Evolutionary conservation across 202 grass and related monocot species (phyloP).

Genomic region (Eragrostis tef): DNA sequence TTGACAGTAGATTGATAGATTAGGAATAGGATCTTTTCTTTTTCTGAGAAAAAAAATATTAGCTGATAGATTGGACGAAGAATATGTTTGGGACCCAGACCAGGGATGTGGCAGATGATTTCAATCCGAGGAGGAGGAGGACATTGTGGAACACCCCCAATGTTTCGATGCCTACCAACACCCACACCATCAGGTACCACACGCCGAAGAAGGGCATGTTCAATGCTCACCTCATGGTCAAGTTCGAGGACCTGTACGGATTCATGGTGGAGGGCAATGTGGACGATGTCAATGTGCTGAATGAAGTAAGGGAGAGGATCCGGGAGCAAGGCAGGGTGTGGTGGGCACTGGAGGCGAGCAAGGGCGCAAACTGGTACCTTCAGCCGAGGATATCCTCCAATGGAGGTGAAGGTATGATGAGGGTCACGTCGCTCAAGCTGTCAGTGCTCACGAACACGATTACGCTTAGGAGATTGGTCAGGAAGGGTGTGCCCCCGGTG

Average conservation of each 20-base stretch:
- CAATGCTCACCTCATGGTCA: conserved; percentile 55
- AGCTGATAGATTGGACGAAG: conserved; percentile 5
- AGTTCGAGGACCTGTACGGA: conserved; percentile 88
- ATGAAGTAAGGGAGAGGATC: conserved; percentile 91
- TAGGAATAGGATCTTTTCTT: neutral
- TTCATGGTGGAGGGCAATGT: conserved; percentile 90
- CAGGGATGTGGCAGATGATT: conserved; percentile 47
- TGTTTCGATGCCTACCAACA: conserved; percentile 46
- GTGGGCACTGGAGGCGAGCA: conserved; percentile 85
- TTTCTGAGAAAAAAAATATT: neutral
- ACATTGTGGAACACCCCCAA: conserved; percentile 50
- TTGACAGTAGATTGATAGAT: conserved; percentile 23
- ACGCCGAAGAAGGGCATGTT: conserved; percentile 40
- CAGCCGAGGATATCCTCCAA: conserved; percentile 81
- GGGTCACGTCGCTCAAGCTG: conserved; percentile 77
- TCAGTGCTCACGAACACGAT: conserved; percentile 78
- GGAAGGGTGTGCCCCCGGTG: conserved; percentile 78
- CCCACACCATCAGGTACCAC: conserved; percentile 48
- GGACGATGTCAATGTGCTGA: conserved; percentile 91
- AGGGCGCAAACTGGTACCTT: conserved; percentile 91
- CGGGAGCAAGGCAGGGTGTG: conserved; percentile 86
- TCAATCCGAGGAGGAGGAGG: conserved; percentile 54
- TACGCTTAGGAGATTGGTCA: conserved; percentile 76
- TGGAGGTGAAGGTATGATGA: conserved; percentile 53
- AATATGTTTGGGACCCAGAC: conserved; percentile 61